A percentile compares a stretch with the other conserved stretches of the same genome.
These are phyloP conservation scores for Scheffersomyces spartinae DNA, from an alignment of 805 yeast genomes.

Conservation along the genomic window DNA sequence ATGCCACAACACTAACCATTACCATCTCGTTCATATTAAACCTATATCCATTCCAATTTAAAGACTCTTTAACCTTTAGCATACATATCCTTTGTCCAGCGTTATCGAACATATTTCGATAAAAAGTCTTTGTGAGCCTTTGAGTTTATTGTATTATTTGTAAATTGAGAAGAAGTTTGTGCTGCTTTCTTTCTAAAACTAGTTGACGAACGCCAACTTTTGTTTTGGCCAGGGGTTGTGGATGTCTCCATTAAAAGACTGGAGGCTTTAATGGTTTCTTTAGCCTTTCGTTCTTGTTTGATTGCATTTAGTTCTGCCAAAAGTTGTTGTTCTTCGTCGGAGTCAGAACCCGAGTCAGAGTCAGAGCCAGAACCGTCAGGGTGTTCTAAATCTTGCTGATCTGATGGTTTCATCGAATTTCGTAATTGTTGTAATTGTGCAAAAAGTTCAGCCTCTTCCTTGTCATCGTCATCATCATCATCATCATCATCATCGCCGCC, in stretches of 20 bases:
- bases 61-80: too few species aligned
- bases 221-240: slow-evolving; percentile 6
- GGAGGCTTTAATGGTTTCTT: slow-evolving; percentile 4
- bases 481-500: slow-evolving; percentile 3
- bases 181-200: slow-evolving; percentile 1
- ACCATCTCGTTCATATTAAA: too few species aligned
- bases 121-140: slow-evolving; percentile 24
- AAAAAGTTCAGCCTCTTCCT: slow-evolving; percentile 10
- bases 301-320: slow-evolving; percentile 12
- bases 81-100: too few species aligned
- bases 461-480: slow-evolving; percentile 2
- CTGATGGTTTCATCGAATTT: too few species aligned
- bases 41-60: too few species aligned
- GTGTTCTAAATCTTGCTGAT: too few species aligned
- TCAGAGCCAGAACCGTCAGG: too few species aligned
- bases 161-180: slow-evolving; percentile 8
- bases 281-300: slow-evolving; percentile 6
- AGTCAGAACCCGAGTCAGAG: too few species aligned
- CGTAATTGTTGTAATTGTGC: too few species aligned
- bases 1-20: too few species aligned
- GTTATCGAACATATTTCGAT: slow-evolving; percentile 19
- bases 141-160: slow-evolving; percentile 22
- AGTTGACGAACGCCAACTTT: slow-evolving; percentile 16
- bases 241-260: slow-evolving; percentile 5
- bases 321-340: too few species aligned